phyloP scores from a whole-genome alignment of 495 filamentous ascomycete species.

The Pyrenula massariospora region DNA sequence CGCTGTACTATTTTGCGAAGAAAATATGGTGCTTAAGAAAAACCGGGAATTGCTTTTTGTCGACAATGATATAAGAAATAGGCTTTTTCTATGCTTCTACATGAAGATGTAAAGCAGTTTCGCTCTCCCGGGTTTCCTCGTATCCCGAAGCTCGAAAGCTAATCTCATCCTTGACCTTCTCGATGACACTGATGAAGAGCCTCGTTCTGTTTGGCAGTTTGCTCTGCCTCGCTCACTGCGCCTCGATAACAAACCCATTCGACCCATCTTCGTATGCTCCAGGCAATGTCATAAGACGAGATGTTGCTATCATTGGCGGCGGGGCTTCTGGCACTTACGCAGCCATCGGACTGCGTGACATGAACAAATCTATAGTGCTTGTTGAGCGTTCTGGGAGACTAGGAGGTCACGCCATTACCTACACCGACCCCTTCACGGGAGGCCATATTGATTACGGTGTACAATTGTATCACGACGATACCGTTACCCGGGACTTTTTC shows the following conservation, averaged over 20 bases:
- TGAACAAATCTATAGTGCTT: conserved; percentile 16
- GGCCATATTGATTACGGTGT: conserved; percentile 2
- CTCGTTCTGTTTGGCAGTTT: neutral
- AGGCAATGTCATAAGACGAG: conserved; percentile 3
- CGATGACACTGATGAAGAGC: neutral
- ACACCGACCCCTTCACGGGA: conserved; percentile 4
- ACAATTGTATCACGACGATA: conserved; percentile 14
- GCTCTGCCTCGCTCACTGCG: neutral
- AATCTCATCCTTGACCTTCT: neutral
- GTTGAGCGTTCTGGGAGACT: conserved; percentile 18
- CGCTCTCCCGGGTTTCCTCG: too few relatives aligned
- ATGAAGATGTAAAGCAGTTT: too few relatives aligned
- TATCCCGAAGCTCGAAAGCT: too few relatives aligned
- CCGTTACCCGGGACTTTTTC: conserved; percentile 15
- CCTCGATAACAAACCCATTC: neutral
- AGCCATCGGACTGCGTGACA: conserved; percentile 18
- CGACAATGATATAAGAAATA: neutral
- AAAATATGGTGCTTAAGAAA: neutral
- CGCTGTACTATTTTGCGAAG: neutral
- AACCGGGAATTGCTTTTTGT: neutral
- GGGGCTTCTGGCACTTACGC: conserved; percentile 26
- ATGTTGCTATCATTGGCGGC: conserved; percentile 25
- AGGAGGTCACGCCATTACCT: conserved; percentile 15
- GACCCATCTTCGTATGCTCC: conserved; percentile 2
- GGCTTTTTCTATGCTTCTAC: neutral